Conservation (phyloP, 2,329 filamentous ascomycete species). For the Colletotrichum filicis region DNA sequence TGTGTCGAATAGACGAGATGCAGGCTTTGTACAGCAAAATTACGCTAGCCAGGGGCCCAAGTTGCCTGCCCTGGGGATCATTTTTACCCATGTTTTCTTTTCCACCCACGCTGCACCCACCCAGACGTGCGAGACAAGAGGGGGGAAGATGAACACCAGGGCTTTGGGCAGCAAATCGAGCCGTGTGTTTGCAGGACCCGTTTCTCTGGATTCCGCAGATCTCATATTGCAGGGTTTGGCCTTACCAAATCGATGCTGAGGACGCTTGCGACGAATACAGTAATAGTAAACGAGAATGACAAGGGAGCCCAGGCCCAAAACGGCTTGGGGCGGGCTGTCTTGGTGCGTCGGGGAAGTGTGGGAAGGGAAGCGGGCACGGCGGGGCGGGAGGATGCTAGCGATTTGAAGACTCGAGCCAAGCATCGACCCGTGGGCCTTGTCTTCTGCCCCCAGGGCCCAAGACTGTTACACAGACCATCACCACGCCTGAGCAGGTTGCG, state of each 20-base stretch:
- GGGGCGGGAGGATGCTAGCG: constrained; percentile 12
- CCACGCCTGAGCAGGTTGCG: neutral
- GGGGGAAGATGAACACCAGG: constrained; percentile 15
- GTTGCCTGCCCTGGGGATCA: neutral
- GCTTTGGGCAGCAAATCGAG: constrained; percentile 22
- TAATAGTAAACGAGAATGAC: constrained; percentile 34
- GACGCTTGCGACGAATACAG: constrained; percentile 31
- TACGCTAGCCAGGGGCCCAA: constrained; percentile 1
- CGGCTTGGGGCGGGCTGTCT: constrained; percentile 17
- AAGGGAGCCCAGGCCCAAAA: constrained; percentile 4
- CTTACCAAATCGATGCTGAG: neutral
- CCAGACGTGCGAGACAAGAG: neutral
- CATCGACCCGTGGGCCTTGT: neutral
- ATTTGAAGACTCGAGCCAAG: neutral
- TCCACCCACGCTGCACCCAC: neutral
- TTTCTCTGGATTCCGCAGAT: constrained; percentile 36
- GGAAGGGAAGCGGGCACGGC: constrained; percentile 16
- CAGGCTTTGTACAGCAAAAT: neutral
- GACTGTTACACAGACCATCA: neutral
- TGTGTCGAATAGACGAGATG: constrained; percentile 25
- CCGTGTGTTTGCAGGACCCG: constrained; percentile 9
- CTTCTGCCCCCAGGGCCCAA: neutral
- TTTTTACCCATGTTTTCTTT: neutral
- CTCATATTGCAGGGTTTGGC: constrained; percentile 31
- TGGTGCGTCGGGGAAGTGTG: constrained; percentile 9